Evolutionary conservation across 1,139 yeast species (phyloP), one percentile per base, ranked within the genome.

Genomic region (Candida glucosophila): DNA sequence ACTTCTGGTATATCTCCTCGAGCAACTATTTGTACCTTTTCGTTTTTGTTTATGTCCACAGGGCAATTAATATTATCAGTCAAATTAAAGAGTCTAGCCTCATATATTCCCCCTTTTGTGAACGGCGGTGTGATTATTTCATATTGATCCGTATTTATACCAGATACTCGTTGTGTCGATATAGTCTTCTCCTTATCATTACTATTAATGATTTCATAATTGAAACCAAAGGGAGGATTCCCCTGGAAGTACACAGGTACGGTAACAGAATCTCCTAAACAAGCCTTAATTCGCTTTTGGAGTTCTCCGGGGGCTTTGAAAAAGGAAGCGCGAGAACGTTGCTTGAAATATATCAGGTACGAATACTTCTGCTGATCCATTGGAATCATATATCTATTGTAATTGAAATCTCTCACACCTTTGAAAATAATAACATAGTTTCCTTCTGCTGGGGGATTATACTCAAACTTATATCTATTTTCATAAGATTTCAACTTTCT

Each of bases 381-480:
- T 3, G 33, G 26, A 3, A 66, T 48, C 3, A 64, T 54, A 3
- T 33, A 28, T 7, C 37, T 32, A 18, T 55, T 44, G 43, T 79
- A 79, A 32, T 74, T 57, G 21, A 55, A 59, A 43, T 80, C 88
- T 17, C 65, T 63, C 15, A 79, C 41, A 5, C 61, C 57, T 17
- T 67, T 59, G 49, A 90, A 83, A 15, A 73, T 74, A 30, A 90
- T 77, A 14, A 73, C 76, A 44, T 79, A 90, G 22, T 68, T 70
- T 0, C 98, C 98, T 41, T 86, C 95, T 4, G 67, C 61, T 1
- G 75, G 69, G 3, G 99, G 97, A 35, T 72, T 73, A 48, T 81
- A 85, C 24, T 69, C 65, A 40, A 80, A 74, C 23, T 74, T 56
- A 30, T 55, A 50, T 1, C 45, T 35, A 0, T 45, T 28, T 5